A percentile compares a stretch with the other conserved stretches of the same genome.
Evolutionary conservation across 2,329 filamentous ascomycete species (phyloP).

Genomic region (Aspergillus udagawae): DNA sequence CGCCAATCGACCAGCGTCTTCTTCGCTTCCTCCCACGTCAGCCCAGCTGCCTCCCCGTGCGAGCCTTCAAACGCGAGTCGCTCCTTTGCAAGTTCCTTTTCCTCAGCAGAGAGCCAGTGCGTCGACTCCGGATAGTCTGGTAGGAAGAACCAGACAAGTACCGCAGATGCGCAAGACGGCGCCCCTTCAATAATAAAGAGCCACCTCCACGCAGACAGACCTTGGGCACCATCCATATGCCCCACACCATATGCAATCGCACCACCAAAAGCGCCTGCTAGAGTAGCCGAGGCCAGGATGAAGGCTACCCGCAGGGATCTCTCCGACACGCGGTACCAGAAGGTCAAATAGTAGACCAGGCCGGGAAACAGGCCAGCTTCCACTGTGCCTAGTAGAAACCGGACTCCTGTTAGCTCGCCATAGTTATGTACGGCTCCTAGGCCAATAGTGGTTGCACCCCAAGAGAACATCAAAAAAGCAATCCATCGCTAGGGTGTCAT

Average conservation of each 20-base stretch:
- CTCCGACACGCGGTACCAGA: slow-evolving; percentile 56
- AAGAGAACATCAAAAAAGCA: slow-evolving; percentile 48
- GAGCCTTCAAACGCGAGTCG: slow-evolving; percentile 42
- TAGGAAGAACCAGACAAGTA: slow-evolving; percentile 44
- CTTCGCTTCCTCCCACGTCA: slow-evolving; percentile 49
- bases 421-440: slow-evolving; percentile 44
- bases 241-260: slow-evolving; percentile 52
- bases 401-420: slow-evolving; percentile 42
- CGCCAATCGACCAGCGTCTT: slow-evolving; percentile 48
- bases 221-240: slow-evolving; percentile 30
- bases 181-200: slow-evolving; percentile 46
- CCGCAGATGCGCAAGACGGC: slow-evolving; percentile 32
- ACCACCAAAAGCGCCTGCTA: slow-evolving; percentile 51
- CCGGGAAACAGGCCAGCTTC: slow-evolving; percentile 51
- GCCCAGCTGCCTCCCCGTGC: slow-evolving; percentile 29
- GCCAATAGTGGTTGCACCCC: slow-evolving; percentile 48
- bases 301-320: slow-evolving; percentile 56
- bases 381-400: slow-evolving; percentile 47
- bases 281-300: slow-evolving; percentile 53
- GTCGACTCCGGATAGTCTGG: slow-evolving; percentile 49
- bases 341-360: slow-evolving; percentile 48
- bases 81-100: slow-evolving; percentile 41
- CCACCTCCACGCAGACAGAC: slow-evolving; percentile 45
- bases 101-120: slow-evolving; percentile 42
- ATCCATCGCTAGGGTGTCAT: slow-evolving; percentile 42